phyloP scores from a whole-genome alignment of 2,329 filamentous ascomycete species.

The Aspergillus brunneoviolaceus region DNA sequence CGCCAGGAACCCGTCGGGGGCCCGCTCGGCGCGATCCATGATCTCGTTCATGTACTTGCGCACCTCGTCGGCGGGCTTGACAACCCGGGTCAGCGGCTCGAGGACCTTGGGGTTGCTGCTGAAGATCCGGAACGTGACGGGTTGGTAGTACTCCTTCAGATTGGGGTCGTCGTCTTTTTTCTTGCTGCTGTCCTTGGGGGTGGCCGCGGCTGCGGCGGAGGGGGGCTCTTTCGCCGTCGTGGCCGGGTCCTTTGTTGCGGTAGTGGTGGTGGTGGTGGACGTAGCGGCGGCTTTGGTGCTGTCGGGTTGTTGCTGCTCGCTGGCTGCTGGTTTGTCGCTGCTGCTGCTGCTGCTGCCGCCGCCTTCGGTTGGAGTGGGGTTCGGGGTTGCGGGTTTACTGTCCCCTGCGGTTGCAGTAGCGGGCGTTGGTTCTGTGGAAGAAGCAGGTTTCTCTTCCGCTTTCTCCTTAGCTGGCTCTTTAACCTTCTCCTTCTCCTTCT shows the following conservation, averaged over 20 bases:
- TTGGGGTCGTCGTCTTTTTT: conserved; percentile 17
- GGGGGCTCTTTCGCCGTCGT: conserved; percentile 3
- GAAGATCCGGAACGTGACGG: conserved; percentile 58
- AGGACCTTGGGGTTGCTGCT: conserved; percentile 53
- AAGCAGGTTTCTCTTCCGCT: conserved; percentile 9
- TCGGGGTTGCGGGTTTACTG: conserved; percentile 8
- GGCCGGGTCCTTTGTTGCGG: not conserved
- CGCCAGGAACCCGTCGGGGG: conserved; percentile 56
- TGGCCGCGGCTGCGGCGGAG: not conserved
- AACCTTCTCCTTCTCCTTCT: conserved; percentile 11
- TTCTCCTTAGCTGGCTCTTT: conserved; percentile 9
- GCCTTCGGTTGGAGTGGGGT: conserved; percentile 1
- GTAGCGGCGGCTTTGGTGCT: conserved; percentile 6
- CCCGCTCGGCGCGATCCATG: conserved; percentile 57
- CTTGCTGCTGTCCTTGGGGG: not conserved
- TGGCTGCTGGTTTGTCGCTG: not conserved
- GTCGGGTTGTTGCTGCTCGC: not conserved
- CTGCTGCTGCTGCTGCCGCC: not conserved
- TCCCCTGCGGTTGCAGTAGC: conserved; percentile 10
- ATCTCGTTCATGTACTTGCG: conserved; percentile 56
- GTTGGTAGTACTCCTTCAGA: conserved; percentile 51
- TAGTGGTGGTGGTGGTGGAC: conserved; percentile 1
- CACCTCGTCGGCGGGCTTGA: conserved; percentile 55
- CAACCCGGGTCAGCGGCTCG: conserved; percentile 56
- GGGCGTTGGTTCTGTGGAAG: not conserved